phyloP scores from a whole-genome alignment of 2,329 filamentous ascomycete genomes.

The Colletotrichum sp. region DNA sequence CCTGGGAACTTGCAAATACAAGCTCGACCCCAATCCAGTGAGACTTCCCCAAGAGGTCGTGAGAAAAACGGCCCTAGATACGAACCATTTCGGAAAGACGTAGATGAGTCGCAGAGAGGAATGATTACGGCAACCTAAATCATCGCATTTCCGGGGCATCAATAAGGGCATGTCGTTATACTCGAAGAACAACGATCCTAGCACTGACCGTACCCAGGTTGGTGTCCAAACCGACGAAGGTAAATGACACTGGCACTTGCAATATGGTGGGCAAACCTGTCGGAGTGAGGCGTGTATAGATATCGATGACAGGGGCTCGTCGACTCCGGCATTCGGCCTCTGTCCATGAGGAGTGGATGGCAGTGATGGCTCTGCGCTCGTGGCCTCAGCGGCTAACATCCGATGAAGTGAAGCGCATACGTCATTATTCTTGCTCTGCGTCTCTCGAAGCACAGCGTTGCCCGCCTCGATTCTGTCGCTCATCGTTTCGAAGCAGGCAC shows the following conservation, averaged over 20 bases:
- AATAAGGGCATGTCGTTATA: background rate
- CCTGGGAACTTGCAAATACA: background rate
- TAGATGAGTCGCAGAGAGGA: background rate
- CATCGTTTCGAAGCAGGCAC: background rate
- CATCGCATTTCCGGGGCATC: background rate
- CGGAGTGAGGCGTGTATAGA: background rate
- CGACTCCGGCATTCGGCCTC: background rate
- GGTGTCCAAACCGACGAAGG: background rate
- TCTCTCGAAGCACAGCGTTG: background rate
- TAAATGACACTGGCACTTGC: slow-evolving; percentile 5
- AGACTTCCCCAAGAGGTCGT: background rate
- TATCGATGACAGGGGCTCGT: background rate
- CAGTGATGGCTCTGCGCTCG: background rate
- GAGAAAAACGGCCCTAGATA: background rate
- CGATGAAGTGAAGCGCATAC: background rate
- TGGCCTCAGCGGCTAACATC: background rate
- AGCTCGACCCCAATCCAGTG: background rate
- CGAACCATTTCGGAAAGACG: background rate
- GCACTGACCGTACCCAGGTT: background rate
- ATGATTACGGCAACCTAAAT: background rate
- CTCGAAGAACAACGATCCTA: background rate
- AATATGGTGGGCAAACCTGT: background rate
- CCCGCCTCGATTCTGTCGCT: background rate
- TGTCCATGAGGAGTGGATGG: background rate
- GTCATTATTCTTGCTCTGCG: background rate